Evolutionary conservation across 2,329 filamentous ascomycete species (phyloP), one percentile per base, ranked within the genome.

Genomic region (Arthroderma sp.): DNA sequence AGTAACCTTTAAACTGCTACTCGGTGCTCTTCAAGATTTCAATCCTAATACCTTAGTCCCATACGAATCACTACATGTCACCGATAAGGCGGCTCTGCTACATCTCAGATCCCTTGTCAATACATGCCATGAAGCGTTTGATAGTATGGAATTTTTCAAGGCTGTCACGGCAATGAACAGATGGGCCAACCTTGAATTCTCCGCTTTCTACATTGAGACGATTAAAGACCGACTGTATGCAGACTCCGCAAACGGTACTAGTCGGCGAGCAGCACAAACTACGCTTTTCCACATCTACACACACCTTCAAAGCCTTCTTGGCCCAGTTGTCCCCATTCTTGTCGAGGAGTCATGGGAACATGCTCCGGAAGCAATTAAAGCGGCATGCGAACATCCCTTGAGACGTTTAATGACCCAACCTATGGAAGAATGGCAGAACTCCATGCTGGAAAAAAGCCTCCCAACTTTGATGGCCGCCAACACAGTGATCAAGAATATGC

Each of bases 211-310:
- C 62, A 78, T 98, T 46, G 91, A 98, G 63, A 80, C 84, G 0
- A 72, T 88, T 55, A 98, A 98, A 64, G 91, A 98, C 57, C 74
- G 86, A 3, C 70, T 96, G 1, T 98, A 98, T 68, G 91, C 88
- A 38, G 85, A 83, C 29, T 76, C 80, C 48, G 75, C 76, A 9
- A 72, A 75, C 9, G 82, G 83, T 39, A 70, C 75, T 4, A 65
- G 84, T 40, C 69, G 78, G 43, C 57, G 68, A 28, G 68, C 69
- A 22, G 73, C 75, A 1, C 78, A 82, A 53, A 71, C 66, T 4
- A 71, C 75, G 1, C 62, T 81, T 5, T 70, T 69, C 39, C 60
- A 72, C 29, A 76, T 95, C 44, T 79, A 89, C 49, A 66, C 77
- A 4, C 78, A 86, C 32, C 69, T 95, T 11, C 68, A 88, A 49